Evolutionary conservation across 495 filamentous ascomycete species (phyloP).

Genomic region (Hypoxylon cercidicola): DNA sequence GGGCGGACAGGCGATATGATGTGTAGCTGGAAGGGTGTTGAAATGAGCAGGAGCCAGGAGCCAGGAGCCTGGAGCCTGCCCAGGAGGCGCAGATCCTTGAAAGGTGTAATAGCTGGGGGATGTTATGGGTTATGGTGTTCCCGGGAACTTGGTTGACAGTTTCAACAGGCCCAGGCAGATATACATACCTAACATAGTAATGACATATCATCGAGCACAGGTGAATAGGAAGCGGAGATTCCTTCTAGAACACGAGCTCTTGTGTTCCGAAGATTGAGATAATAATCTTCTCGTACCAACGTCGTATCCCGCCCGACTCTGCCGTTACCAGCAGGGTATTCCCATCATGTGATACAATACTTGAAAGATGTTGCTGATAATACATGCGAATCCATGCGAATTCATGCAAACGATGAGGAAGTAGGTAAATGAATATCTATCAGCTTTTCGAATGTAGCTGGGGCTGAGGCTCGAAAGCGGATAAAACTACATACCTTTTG

Average conservation of each 20-base stretch:
- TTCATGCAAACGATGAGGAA: constrained; percentile 4
- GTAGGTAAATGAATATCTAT: too few relatives aligned
- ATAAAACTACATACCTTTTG: too few relatives aligned
- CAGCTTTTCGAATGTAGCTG: too few relatives aligned
- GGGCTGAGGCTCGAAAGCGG: too few relatives aligned
- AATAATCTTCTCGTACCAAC: constrained; percentile 20
- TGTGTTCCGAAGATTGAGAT: constrained; percentile 2
- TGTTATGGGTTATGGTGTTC: constrained; percentile 18
- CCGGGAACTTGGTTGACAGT: constrained; percentile 28
- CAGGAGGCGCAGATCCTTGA: constrained; percentile 33
- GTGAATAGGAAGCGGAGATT: constrained; percentile 3
- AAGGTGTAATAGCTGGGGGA: constrained; percentile 8
- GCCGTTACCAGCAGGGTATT: constrained; percentile 27
- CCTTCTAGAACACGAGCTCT: constrained; percentile 32
- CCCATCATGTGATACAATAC: constrained; percentile 36
- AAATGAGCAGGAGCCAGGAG: constrained; percentile 2
- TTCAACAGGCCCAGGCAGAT: constrained; percentile 7
- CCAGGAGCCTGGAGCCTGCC: too few relatives aligned
- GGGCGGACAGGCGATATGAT: constrained; percentile 16
- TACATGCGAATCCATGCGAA: background rate
- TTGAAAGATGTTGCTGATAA: background rate
- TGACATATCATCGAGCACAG: constrained; percentile 28
- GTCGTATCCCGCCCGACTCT: constrained; percentile 20
- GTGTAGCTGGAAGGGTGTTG: background rate
- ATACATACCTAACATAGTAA: too few relatives aligned